phyloP scores from a whole-genome alignment of 441 rosid species.

The Adansonia gregorii region DNA sequence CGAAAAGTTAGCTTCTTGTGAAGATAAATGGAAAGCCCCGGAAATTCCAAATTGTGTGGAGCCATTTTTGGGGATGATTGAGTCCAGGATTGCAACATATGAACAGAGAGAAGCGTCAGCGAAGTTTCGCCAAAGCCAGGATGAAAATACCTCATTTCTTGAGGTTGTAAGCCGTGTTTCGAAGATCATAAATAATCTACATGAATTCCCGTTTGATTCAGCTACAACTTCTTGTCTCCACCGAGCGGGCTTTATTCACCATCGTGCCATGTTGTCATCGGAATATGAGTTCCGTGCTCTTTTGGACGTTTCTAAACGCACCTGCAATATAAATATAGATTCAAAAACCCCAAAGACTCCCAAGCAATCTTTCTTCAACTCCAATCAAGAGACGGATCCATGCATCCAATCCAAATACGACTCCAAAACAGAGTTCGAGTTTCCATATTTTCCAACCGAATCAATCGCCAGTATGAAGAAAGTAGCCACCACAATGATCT shows the following conservation, averaged over 20 bases:
- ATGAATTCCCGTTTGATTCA: slow-evolving; percentile 36
- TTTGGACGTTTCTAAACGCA: slow-evolving; percentile 31
- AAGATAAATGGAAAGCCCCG: slow-evolving; percentile 13
- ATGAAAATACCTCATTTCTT: slow-evolving; percentile 47
- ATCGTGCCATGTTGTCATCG: slow-evolving; percentile 43
- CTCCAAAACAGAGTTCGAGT: slow-evolving; percentile 34
- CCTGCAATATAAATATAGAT: not conserved
- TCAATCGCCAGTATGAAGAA: slow-evolving; percentile 34
- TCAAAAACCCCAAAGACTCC: slow-evolving; percentile 36
- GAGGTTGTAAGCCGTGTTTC: slow-evolving; percentile 51
- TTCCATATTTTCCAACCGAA: slow-evolving; percentile 36
- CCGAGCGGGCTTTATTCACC: slow-evolving; percentile 37
- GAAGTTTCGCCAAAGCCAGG: slow-evolving; percentile 41
- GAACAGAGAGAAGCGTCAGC: slow-evolving; percentile 32
- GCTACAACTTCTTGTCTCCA: slow-evolving; percentile 38
- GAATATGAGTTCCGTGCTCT: slow-evolving; percentile 45
- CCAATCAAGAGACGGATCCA: slow-evolving; percentile 26
- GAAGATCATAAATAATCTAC: slow-evolving; percentile 39
- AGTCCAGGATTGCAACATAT: slow-evolving; percentile 44
- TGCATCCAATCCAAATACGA: slow-evolving; percentile 16
- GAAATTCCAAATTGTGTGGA: slow-evolving; percentile 52
- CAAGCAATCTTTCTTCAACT: slow-evolving; percentile 30
- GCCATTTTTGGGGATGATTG: slow-evolving; percentile 44
- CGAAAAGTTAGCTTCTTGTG: slow-evolving; percentile 21
- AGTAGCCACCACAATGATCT: slow-evolving; percentile 48